Base-by-base conservation (phyloP, 169 alveolate species). In the Ichthyophthirius multifiliis region DNA sequence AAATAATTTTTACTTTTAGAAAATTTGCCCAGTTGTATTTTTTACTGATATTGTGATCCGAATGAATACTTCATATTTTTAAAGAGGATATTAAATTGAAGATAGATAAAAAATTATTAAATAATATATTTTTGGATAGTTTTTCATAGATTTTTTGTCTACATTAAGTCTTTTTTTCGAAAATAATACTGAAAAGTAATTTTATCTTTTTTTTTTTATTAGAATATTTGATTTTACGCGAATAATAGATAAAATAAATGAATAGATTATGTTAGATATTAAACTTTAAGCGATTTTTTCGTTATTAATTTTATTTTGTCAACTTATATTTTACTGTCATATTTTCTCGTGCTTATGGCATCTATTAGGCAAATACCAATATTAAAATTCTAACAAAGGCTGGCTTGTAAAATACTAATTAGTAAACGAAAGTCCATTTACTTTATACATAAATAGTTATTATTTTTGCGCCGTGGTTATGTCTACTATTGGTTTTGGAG, bases 401-500 rank as follows among this genome's bases (percentile, higher is more conserved):
- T n/a, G n/a, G n/a, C n/a, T n/a, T n/a, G n/a, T n/a, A n/a, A n/a
- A n/a, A n/a, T n/a, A n/a, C n/a, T n/a, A n/a, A n/a, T n/a, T n/a
- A n/a, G n/a, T n/a, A n/a, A n/a, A n/a, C n/a, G n/a, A n/a, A n/a
- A 23, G 13, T 27, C 71, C 71, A 27, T 2, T 27, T 6, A 55
- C 43, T 27, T 55, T 15, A 55, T 55, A 55, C 18, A 55, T 55
- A 20, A 55, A 55, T 55, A 23, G 71, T 10, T 55, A 3, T 27
- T 76, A 76, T 62, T 76, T 46, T 41, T 45, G 83, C n/a, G 63
- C 67, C 3, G 47, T 79, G 2, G 65, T 74, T 6, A 79, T 65
- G 85, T 45, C 78, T 10, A 65, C 81, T 10, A 79, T 79, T 32
- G 85, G 80, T 7, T 79, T 55, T 79, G 80, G 85, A 23, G 85